A percentile compares a stretch with the other conserved stretches of the same genome.
Evolutionary conservation across 2,329 filamentous ascomycete genomes (phyloP).

Genomic region (Colletotrichum cuscutae): DNA sequence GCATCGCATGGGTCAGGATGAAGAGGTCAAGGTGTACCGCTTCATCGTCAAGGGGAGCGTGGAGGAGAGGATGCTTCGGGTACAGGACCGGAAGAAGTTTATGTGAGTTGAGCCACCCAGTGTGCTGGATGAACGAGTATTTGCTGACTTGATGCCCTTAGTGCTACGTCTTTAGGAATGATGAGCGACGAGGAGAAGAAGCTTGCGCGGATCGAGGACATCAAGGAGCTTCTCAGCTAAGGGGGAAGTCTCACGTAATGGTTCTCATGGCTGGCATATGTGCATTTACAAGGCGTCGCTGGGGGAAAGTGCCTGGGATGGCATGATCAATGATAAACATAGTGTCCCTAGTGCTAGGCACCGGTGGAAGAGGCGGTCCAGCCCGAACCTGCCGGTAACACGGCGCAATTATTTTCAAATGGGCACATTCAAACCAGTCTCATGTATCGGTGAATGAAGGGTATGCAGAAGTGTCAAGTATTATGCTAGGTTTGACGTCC

Average conservation of each 20-base stretch:
- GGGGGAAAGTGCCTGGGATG: background rate
- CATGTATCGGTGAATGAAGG: too few species aligned
- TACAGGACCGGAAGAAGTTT: slow-evolving; percentile 97
- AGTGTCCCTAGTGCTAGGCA: background rate
- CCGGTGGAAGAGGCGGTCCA: background rate
- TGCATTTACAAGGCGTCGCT: background rate
- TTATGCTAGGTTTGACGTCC: background rate
- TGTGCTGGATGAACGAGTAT: background rate
- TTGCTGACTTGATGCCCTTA: slow-evolving; percentile 47
- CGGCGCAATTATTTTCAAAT: background rate
- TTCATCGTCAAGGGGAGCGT: slow-evolving; percentile 94
- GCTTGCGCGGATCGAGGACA: slow-evolving; percentile 89
- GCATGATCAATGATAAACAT: background rate
- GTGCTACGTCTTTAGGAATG: slow-evolving; percentile 94
- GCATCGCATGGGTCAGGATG: slow-evolving; percentile 93
- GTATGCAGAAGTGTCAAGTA: background rate
- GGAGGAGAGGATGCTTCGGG: slow-evolving; percentile 91
- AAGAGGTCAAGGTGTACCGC: slow-evolving; percentile 84
- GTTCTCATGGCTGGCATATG: slow-evolving; percentile 14
- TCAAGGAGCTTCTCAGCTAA: slow-evolving; percentile 85
- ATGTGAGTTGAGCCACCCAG: slow-evolving; percentile 70
- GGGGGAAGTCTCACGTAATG: background rate
- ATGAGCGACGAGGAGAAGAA: slow-evolving; percentile 95
- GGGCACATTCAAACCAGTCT: background rate
- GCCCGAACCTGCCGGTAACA: background rate